These are phyloP conservation scores for Coemansia sp. DNA, from an alignment of 192 early-diverging fungal species.

Conservation along the genomic window DNA sequence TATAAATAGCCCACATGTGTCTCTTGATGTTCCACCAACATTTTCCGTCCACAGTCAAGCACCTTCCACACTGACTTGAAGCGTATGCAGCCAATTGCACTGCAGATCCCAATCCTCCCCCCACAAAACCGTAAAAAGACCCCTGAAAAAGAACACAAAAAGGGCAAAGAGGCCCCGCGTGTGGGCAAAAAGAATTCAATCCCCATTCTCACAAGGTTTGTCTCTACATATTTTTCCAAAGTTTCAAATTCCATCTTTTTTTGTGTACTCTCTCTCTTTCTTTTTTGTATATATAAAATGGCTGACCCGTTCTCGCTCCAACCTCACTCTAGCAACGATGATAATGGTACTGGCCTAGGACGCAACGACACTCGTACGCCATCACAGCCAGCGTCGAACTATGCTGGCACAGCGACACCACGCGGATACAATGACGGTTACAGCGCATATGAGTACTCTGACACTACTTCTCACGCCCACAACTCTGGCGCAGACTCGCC, in stretches of 20 bases:
- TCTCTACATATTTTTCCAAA: background rate
- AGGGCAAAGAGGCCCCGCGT: too few relatives aligned
- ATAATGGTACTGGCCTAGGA: background rate
- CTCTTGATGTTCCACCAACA: background rate
- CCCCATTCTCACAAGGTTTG: background rate
- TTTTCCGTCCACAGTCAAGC: background rate
- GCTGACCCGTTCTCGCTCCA: constrained; percentile 5
- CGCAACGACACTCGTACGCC: background rate
- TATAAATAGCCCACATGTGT: background rate
- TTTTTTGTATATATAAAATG: background rate
- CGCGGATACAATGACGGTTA: background rate
- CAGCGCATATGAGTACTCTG: constrained; percentile 4
- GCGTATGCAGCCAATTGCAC: background rate
- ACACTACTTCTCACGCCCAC: background rate
- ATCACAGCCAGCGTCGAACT: background rate
- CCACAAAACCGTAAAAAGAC: background rate
- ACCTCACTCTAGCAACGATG: background rate
- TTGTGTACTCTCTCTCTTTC: background rate
- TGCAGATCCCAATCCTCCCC: background rate
- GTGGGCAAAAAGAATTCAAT: background rate
- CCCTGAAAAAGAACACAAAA: too few relatives aligned
- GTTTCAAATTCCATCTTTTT: background rate
- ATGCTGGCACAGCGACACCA: background rate
- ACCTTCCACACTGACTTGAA: background rate
- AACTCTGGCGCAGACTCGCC: background rate